Conservation (phyloP, 352 stramenopile genomes). For the Phytophthora rubi region DNA sequence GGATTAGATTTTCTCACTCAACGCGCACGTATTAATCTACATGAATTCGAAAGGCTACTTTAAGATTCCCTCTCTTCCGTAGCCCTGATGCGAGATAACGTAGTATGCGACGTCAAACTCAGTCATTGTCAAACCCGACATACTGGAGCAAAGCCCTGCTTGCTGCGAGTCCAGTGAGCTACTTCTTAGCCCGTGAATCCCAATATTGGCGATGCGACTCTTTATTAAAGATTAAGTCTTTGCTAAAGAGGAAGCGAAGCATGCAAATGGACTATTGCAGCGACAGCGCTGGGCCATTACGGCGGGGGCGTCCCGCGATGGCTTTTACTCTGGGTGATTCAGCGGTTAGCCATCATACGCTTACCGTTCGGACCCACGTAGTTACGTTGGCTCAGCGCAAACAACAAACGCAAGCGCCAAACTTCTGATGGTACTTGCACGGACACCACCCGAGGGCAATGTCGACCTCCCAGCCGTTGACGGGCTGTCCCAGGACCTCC, state of each 20-base stretch:
- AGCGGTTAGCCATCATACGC: not conserved
- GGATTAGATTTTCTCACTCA: no score
- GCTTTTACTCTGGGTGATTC: not conserved
- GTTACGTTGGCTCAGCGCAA: not conserved
- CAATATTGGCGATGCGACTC: no score
- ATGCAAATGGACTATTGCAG: not conserved
- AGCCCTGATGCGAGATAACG: no score
- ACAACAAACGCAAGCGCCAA: not conserved
- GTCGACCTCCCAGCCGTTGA: not conserved
- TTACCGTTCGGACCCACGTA: not conserved
- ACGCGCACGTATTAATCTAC: no score
- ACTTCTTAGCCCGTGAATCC: no score
- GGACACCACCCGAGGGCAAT: not conserved
- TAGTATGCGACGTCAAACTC: no score
- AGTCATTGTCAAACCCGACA: no score
- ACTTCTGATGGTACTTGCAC: not conserved
- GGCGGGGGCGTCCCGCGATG: no score
- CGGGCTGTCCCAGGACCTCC: not conserved
- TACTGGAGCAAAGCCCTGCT: no score
- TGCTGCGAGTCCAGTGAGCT: no score
- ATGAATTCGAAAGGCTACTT: no score
- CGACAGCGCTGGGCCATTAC: not conserved
- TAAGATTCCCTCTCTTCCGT: no score
- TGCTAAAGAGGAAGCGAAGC: not conserved
- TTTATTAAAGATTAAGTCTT: not conserved